Evolutionary conservation across 2,329 filamentous ascomycete species (phyloP).

Genomic region (Fusarium goolgardi): DNA sequence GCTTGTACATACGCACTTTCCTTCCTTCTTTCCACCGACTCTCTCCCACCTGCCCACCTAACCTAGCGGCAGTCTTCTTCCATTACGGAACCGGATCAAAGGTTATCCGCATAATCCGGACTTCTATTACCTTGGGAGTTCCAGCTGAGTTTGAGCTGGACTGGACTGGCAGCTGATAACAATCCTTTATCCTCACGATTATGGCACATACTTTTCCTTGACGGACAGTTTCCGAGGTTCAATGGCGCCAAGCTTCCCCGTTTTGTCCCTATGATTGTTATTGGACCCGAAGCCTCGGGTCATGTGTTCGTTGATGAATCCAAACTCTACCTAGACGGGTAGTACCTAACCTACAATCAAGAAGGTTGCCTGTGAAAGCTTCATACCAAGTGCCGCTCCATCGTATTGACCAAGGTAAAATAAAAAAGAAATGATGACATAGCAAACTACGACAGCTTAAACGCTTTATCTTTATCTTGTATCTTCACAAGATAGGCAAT

Average conservation of each 20-base stretch:
- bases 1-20: neutral
- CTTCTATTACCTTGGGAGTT: slow-evolving; percentile 3
- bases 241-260: slow-evolving; percentile 28
- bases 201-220: neutral
- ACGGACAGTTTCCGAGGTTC: slow-evolving; percentile 38
- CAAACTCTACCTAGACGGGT: neutral
- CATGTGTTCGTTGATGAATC: slow-evolving; percentile 29
- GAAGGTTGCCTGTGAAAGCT: slow-evolving; percentile 1
- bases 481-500: slow-evolving; percentile 4
- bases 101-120: slow-evolving; percentile 25
- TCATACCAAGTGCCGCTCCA: neutral
- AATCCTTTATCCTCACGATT: neutral
- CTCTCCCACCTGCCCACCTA: neutral
- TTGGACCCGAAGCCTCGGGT: slow-evolving; percentile 23
- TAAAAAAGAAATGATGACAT: neutral
- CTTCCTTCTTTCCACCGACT: neutral
- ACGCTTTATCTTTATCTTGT: neutral
- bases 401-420: neutral
- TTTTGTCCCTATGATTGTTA: slow-evolving; percentile 6
- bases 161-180: neutral
- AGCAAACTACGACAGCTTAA: neutral
- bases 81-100: slow-evolving; percentile 32
- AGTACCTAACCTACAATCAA: neutral
- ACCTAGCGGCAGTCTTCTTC: neutral
- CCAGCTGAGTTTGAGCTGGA: neutral